These are phyloP conservation scores for Rhodamnia argentea DNA, from an alignment of 345 rosid genomes.

Conservation along the genomic window DNA sequence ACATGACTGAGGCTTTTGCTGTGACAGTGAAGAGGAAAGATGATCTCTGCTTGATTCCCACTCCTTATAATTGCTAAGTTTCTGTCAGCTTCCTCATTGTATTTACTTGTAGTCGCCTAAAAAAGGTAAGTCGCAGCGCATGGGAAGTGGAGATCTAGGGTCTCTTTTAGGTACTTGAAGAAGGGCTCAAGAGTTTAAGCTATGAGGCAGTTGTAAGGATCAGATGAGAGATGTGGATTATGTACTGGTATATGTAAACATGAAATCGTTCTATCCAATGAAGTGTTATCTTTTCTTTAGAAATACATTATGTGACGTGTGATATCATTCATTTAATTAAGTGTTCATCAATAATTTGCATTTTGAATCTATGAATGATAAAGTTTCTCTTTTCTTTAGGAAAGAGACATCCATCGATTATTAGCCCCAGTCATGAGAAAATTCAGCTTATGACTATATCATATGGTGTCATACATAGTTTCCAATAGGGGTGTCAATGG, in stretches of 20 bases:
- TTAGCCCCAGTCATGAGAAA: background rate
- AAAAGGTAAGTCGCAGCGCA: background rate
- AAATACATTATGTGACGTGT: background rate
- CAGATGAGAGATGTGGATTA: background rate
- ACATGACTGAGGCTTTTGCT: slow-evolving; percentile 29
- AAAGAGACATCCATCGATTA: background rate
- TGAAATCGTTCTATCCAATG: background rate
- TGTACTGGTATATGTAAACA: background rate
- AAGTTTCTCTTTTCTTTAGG: background rate
- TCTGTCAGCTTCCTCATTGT: background rate
- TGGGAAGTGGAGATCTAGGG: background rate
- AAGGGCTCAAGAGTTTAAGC: background rate
- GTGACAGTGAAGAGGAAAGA: slow-evolving; percentile 5
- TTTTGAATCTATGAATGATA: background rate
- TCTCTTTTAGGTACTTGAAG: background rate
- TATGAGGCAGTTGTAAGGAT: background rate
- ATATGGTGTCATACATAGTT: background rate
- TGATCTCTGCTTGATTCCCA: slow-evolving; percentile 4
- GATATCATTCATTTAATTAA: background rate
- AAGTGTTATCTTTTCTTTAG: background rate
- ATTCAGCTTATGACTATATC: background rate
- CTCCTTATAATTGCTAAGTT: background rate
- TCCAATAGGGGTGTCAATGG: too few relatives aligned
- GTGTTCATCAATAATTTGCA: fast-evolving
- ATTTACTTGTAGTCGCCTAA: background rate